Evolutionary conservation across 2,329 filamentous ascomycete species (phyloP).

Genomic region (Cladosporium velox): DNA sequence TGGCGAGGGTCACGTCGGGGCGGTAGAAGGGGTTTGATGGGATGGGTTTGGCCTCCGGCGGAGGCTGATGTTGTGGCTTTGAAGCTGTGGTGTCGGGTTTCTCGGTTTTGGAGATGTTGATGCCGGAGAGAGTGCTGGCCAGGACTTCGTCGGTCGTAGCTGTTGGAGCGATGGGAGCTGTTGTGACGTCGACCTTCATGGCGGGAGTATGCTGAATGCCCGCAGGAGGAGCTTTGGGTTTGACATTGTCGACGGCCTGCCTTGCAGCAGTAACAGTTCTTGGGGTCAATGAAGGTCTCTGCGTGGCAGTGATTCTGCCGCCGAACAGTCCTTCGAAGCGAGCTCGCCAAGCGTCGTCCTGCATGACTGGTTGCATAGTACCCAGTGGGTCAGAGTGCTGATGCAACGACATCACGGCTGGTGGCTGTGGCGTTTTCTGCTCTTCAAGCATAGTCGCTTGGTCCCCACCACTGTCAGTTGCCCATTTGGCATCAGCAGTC

Average conservation of each 20-base stretch:
- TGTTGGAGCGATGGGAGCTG: not conserved
- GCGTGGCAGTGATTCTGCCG: too few relatives aligned
- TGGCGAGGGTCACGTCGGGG: slow-evolving; percentile 6
- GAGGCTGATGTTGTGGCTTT: not conserved
- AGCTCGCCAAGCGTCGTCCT: too few relatives aligned
- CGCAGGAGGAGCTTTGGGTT: not conserved
- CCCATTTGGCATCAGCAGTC: not conserved
- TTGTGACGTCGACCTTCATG: not conserved
- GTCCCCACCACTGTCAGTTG: not conserved
- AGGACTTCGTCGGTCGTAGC: not conserved
- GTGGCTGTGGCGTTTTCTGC: not conserved
- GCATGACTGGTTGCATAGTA: too few relatives aligned
- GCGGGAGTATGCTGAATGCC: not conserved
- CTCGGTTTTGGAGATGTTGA: not conserved
- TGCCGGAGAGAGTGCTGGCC: not conserved
- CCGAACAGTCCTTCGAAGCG: too few relatives aligned
- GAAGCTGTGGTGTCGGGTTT: not conserved
- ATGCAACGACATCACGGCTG: too few relatives aligned
- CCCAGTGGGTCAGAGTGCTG: too few relatives aligned
- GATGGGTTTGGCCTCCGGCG: not conserved
- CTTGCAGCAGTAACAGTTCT: not conserved
- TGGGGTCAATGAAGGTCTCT: too few relatives aligned
- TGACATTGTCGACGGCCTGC: not conserved
- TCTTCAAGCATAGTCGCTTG: not conserved
- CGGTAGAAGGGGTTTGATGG: slow-evolving; percentile 6